These are phyloP conservation scores for Aspergillus steynii DNA, from an alignment of 495 filamentous ascomycete genomes.

Conservation along the genomic window DNA sequence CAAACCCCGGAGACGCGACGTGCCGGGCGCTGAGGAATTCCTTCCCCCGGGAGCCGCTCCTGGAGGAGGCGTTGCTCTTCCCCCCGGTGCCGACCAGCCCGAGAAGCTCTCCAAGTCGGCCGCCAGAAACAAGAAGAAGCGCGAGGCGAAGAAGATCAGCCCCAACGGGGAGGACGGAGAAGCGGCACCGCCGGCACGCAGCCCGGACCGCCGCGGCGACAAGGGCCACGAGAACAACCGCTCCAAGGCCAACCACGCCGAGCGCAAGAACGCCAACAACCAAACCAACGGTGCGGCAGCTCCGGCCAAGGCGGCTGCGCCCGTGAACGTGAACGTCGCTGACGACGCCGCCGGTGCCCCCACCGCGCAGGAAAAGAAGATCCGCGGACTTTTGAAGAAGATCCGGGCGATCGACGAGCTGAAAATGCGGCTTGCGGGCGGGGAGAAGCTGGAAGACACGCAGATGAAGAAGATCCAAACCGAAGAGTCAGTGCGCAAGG, in stretches of 20 bases:
- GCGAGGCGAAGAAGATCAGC: slow-evolving; percentile 91
- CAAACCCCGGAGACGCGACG: slow-evolving; percentile 62
- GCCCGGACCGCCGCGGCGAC: slow-evolving; percentile 63
- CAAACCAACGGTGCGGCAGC: slow-evolving; percentile 38
- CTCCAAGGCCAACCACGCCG: slow-evolving; percentile 52
- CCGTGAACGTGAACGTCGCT: slow-evolving; percentile 27
- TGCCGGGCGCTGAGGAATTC: slow-evolving; percentile 75
- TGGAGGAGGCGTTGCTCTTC: slow-evolving; percentile 67
- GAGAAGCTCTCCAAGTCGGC: slow-evolving; percentile 82
- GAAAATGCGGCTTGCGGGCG: slow-evolving; percentile 89
- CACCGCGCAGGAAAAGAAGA: slow-evolving; percentile 77
- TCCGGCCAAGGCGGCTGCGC: slow-evolving; percentile 40
- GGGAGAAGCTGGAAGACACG: slow-evolving; percentile 96
- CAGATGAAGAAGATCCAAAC: slow-evolving; percentile 98
- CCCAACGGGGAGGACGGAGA: slow-evolving; percentile 60
- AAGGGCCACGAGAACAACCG: slow-evolving; percentile 55
- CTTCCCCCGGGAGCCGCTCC: slow-evolving; percentile 67
- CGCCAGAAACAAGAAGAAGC: slow-evolving; percentile 98
- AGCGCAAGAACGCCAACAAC: slow-evolving; percentile 35
- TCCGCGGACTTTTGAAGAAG: slow-evolving; percentile 90
- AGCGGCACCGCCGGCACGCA: slow-evolving; percentile 51
- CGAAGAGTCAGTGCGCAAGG: slow-evolving; percentile 76
- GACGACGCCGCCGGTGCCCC: slow-evolving; percentile 33
- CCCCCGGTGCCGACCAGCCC: slow-evolving; percentile 56
- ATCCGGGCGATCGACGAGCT: slow-evolving; percentile 95